Conservation (phyloP, 2,329 filamentous ascomycete genomes). For the Sclerotinia minor region DNA sequence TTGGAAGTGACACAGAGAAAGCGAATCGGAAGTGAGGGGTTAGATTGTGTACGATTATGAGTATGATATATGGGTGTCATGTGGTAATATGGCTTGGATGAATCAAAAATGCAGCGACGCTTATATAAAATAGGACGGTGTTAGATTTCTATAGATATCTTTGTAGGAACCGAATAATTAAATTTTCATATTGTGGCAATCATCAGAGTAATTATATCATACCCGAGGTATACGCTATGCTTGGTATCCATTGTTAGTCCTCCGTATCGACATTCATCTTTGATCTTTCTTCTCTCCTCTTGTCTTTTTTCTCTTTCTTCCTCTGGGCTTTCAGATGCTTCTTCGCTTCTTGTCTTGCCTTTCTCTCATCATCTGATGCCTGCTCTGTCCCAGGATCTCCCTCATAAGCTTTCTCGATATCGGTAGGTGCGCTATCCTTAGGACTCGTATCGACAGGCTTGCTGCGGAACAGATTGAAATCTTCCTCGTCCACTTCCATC, state of each 20-base stretch:
- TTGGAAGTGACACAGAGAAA: slow-evolving; percentile 24
- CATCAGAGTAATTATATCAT: neutral
- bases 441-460: slow-evolving; percentile 16
- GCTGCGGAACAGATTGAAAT: slow-evolving; percentile 23
- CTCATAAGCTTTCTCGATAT: slow-evolving; percentile 22
- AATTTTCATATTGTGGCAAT: neutral
- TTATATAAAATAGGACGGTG: neutral
- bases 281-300: slow-evolving; percentile 19
- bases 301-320: slow-evolving; percentile 24
- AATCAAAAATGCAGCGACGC: neutral
- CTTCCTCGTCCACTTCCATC: slow-evolving; percentile 20
- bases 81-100: slow-evolving; percentile 2
- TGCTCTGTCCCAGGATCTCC: slow-evolving; percentile 19
- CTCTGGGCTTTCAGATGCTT: slow-evolving; percentile 13
- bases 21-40: slow-evolving; percentile 10
- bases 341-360: slow-evolving; percentile 21
- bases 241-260: neutral
- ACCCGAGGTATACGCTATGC: neutral
- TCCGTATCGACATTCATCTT: slow-evolving; percentile 20
- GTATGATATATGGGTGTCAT: neutral
- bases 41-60: slow-evolving; percentile 5
- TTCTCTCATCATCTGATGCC: slow-evolving; percentile 12
- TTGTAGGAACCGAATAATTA: neutral
- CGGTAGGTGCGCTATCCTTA: slow-evolving; percentile 1
- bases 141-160: neutral